A percentile compares a stretch with the other conserved stretches of the same genome.
Conservation (phyloP, 257 asterid genomes). For the Solanum chaucha region DNA sequence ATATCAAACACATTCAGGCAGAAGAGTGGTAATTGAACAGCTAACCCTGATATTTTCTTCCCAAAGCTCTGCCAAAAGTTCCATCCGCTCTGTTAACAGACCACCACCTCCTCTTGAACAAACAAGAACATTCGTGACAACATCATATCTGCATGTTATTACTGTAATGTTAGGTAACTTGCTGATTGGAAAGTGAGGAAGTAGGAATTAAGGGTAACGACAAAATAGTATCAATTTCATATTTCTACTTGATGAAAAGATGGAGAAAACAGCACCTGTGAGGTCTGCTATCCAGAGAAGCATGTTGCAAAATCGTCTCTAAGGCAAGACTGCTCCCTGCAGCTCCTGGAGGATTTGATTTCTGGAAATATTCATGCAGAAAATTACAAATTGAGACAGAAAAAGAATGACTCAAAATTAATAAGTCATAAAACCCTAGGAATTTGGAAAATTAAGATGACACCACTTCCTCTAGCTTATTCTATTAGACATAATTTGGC, state of each 20-base stretch:
- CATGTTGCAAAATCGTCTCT: conserved; percentile 69
- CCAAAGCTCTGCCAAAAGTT: conserved; percentile 89
- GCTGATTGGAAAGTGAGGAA: neutral
- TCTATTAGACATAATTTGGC: neutral
- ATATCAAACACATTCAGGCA: neutral
- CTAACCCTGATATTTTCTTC: conserved; percentile 76
- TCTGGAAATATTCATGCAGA: conserved; percentile 34
- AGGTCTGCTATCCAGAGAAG: conserved; percentile 39
- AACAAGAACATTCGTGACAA: conserved; percentile 51
- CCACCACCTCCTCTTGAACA: conserved; percentile 99
- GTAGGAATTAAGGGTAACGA: neutral
- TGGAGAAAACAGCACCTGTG: conserved; percentile 33
- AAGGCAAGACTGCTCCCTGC: conserved; percentile 93
- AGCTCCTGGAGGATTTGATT: conserved; percentile 78
- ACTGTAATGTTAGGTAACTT: neutral
- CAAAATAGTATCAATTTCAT: neutral
- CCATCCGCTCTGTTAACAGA: conserved; percentile 83
- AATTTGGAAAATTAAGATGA: neutral
- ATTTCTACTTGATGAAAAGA: neutral
- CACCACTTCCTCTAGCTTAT: neutral
- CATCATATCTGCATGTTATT: conserved; percentile 39
- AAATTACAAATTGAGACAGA: neutral
- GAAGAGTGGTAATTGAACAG: conserved; percentile 2
- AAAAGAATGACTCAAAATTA: neutral
- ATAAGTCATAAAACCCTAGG: neutral